Evolutionary conservation across 106 monocot species (phyloP).

Genomic region (Posidonia australis): DNA sequence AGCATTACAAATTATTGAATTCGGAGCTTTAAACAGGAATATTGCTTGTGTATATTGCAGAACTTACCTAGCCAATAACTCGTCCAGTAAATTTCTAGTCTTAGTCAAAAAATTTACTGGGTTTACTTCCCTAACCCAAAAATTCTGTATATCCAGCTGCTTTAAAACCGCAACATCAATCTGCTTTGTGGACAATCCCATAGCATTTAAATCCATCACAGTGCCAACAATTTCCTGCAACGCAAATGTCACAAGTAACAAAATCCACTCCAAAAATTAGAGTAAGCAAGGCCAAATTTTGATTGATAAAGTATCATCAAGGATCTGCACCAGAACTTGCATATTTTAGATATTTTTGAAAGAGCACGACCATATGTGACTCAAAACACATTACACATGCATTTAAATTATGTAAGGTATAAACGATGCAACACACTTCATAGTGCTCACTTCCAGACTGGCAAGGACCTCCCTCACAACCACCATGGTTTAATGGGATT

Average conservation of each 20-base stretch:
- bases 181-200: slow-evolving; percentile 14
- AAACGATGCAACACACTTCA: too few species aligned
- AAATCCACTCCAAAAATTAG: neutral
- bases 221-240: slow-evolving; percentile 45
- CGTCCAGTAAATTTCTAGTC: slow-evolving; percentile 32
- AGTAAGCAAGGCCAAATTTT: neutral
- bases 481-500: too few species aligned
- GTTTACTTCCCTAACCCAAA: slow-evolving; percentile 47
- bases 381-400: too few species aligned
- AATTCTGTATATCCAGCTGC: slow-evolving; percentile 17
- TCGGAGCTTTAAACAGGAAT: neutral
- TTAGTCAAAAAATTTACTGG: slow-evolving; percentile 34
- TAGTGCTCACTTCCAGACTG: too few species aligned
- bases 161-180: slow-evolving; percentile 7
- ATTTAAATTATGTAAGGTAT: too few species aligned
- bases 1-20: neutral
- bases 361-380: too few species aligned
- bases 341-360: too few species aligned
- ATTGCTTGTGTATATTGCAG: neutral
- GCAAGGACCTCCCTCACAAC: too few species aligned
- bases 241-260: neutral
- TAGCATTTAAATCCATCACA: slow-evolving; percentile 30
- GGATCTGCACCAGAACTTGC: too few species aligned
- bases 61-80: slow-evolving; percentile 23
- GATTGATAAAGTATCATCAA: neutral